Conservation (phyloP, 768 basidiomycete species). For the Lyophyllum shimeji region DNA sequence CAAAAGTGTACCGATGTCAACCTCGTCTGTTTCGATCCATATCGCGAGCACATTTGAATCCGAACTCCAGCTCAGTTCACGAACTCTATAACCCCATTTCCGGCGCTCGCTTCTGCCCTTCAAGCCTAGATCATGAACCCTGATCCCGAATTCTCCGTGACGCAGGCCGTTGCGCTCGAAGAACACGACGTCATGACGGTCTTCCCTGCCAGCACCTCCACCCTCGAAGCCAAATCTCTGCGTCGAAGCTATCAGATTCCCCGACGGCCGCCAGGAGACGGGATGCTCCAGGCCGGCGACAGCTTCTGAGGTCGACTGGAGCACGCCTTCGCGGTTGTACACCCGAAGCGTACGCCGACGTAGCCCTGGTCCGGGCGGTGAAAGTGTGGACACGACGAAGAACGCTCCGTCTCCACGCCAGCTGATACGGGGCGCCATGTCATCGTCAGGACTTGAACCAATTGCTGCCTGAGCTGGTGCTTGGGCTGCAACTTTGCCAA, state of each 20-base stretch:
- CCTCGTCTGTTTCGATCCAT: slow-evolving; percentile 72
- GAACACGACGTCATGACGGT: slow-evolving; percentile 84
- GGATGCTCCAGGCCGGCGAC: slow-evolving; percentile 81
- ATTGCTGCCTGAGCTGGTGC: slow-evolving; percentile 39
- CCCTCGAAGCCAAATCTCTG: slow-evolving; percentile 83
- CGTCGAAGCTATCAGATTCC: slow-evolving; percentile 78
- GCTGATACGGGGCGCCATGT: slow-evolving; percentile 68
- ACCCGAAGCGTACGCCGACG: slow-evolving; percentile 65
- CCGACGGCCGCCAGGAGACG: slow-evolving; percentile 85
- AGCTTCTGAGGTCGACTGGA: slow-evolving; percentile 85
- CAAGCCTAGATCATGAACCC: slow-evolving; percentile 30
- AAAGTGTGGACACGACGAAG: slow-evolving; percentile 82
- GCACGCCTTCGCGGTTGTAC: slow-evolving; percentile 68
- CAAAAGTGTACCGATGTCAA: slow-evolving; percentile 64
- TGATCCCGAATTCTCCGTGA: slow-evolving; percentile 83
- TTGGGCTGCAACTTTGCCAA: slow-evolving; percentile 83
- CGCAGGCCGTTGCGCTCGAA: slow-evolving; percentile 94
- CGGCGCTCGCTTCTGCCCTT: slow-evolving; percentile 35
- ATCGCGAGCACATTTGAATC: slow-evolving; percentile 85
- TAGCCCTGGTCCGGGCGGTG: slow-evolving; percentile 34
- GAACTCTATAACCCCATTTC: slow-evolving; percentile 70
- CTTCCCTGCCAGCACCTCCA: slow-evolving; percentile 63
- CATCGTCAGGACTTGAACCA: slow-evolving; percentile 69
- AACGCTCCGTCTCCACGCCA: slow-evolving; percentile 94
- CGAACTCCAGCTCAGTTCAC: slow-evolving; percentile 81